Base-by-base conservation (phyloP, 2,329 filamentous ascomycete genomes). In the Alternaria rosae region DNA sequence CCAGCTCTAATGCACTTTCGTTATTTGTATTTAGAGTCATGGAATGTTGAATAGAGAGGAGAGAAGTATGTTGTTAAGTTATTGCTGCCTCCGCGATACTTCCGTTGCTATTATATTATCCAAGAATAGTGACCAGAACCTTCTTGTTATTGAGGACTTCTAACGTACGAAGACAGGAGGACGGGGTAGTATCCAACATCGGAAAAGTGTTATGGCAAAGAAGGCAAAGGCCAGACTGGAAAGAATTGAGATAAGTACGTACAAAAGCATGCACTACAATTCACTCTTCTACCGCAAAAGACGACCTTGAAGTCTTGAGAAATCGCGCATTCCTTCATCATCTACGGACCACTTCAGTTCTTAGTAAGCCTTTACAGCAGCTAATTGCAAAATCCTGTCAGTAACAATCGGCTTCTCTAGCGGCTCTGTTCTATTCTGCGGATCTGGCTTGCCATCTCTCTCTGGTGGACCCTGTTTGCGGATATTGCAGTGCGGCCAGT, bases 401-500 rank as follows among this genome's bases (percentile, higher is more conserved):
- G 65, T 72, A 20, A 68, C 50, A 1, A 59, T 30, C 4, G 68
- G 69, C 57, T 70, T 71, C 61, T 73, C 62, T 6, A 67, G 35
- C 3, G 69, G 69, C 43, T 72, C 68, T 1, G 43, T 62, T 38
- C 68, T 44, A n/a, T 70, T 61, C 28, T 61, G 30, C 2, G 66
- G 65, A 54, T 61, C 62, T 2, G 41, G 21, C 28, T 65, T 62
- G 2, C 64, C 64, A 43, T 70, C 57, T 10, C 64, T 44, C 26
- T 64, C 32, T 10, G 59, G 60, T 2, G 54, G 55, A 3, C 67
- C 64, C 10, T 65, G 45, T 51, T 62, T 62, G 43, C 47, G 62
- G 7, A 74, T 69, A 17, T 70, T 72, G 42, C 67, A 69, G 41
- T 72, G 67, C 13, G 69, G 69, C 66, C 70, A 74, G 28, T 71